These are phyloP conservation scores for Aspergillus ellipticus DNA, from an alignment of 495 filamentous ascomycete species.

Conservation along the genomic window DNA sequence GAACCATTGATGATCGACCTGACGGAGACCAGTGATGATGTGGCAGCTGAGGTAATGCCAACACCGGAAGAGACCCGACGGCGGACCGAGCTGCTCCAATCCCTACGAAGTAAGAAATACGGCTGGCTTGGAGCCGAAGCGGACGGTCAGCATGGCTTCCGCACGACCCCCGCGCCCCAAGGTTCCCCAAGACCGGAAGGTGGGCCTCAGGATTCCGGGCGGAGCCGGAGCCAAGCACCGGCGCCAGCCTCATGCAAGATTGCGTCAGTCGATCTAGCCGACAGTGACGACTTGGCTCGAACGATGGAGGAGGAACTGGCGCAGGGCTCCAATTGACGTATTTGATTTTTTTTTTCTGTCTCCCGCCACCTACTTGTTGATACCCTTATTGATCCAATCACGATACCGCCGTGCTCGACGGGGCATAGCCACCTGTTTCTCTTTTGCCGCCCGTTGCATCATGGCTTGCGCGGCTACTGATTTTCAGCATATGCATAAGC, in stretches of 20 bases:
- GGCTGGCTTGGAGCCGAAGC: constrained; percentile 17
- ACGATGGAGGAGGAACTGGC: constrained; percentile 26
- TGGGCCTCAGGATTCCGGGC: constrained; percentile 1
- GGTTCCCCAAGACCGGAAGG: neutral
- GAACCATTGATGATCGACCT: constrained; percentile 23
- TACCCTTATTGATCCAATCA: neutral
- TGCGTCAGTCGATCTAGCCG: neutral
- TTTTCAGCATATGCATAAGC: too few relatives aligned
- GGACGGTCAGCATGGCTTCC: neutral
- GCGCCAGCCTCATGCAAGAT: neutral
- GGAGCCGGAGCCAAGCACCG: constrained; percentile 1
- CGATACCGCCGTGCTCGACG: neutral
- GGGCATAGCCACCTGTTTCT: too few relatives aligned
- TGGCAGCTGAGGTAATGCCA: neutral
- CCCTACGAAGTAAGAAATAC: constrained; percentile 25
- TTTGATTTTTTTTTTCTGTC: constrained; percentile 1
- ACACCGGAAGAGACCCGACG: constrained; percentile 5
- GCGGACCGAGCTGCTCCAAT: constrained; percentile 13
- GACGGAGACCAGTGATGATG: constrained; percentile 14
- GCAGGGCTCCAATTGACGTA: constrained; percentile 7
- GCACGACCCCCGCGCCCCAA: neutral
- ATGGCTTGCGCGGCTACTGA: too few relatives aligned
- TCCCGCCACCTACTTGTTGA: neutral
- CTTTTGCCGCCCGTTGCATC: neutral
- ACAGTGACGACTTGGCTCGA: constrained; percentile 19